Evolutionary conservation across 106 monocot species (phyloP).

Genomic region (Amphibolis antarctica): DNA sequence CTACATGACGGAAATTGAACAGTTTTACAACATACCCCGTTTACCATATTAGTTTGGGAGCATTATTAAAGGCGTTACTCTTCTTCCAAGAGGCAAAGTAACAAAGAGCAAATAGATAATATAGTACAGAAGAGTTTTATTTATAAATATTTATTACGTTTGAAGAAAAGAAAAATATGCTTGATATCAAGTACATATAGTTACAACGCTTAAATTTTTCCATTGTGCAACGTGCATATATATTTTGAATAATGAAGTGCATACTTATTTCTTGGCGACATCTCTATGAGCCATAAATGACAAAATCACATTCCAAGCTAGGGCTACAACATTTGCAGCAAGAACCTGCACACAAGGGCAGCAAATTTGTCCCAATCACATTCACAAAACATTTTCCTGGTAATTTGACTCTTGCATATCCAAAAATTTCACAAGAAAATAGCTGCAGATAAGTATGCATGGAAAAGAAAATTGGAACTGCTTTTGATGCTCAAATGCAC

Average conservation of each 20-base stretch:
- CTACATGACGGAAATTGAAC: too few relatives aligned
- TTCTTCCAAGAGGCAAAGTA: background rate
- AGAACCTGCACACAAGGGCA: constrained; percentile 46
- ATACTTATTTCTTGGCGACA: constrained; percentile 50
- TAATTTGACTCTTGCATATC: background rate
- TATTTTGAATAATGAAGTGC: background rate
- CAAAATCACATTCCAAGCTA: constrained; percentile 88
- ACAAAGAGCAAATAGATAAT: background rate
- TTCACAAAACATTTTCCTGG: background rate
- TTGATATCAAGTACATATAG: too few relatives aligned
- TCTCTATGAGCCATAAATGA: constrained; percentile 88
- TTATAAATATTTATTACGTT: background rate
- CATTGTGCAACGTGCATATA: background rate
- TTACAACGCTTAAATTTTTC: background rate
- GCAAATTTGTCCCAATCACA: background rate
- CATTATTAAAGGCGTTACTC: background rate
- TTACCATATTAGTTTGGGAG: too few relatives aligned
- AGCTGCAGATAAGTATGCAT: background rate
- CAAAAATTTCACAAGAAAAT: too few relatives aligned
- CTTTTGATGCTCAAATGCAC: too few relatives aligned
- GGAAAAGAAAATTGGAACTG: background rate
- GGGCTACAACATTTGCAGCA: constrained; percentile 73
- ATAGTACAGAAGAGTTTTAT: background rate
- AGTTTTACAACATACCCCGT: too few relatives aligned
- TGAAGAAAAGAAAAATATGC: background rate